Conservation (phyloP, 2,329 filamentous ascomycete species). For the Tolypocladium tundrense region DNA sequence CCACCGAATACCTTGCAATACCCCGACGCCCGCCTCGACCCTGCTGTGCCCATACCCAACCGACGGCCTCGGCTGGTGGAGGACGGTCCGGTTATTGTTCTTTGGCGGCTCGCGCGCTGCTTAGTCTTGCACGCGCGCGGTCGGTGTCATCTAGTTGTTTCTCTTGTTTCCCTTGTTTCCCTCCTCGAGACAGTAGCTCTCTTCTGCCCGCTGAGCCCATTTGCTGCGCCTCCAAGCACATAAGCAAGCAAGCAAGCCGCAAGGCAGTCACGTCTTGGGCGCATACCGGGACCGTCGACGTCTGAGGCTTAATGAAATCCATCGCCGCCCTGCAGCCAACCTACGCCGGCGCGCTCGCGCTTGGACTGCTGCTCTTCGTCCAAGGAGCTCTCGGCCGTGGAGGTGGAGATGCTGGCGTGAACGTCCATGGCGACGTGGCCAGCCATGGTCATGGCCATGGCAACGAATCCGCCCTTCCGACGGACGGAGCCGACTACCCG, state of each 20-base stretch:
- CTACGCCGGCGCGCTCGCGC: neutral
- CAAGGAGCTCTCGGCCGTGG: neutral
- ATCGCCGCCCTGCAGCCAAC: neutral
- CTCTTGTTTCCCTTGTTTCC: neutral
- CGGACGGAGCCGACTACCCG: conserved; percentile 21
- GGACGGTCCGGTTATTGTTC: neutral
- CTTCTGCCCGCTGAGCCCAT: neutral
- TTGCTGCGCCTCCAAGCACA: neutral
- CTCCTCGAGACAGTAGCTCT: neutral
- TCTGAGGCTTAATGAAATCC: neutral
- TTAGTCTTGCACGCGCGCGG: neutral
- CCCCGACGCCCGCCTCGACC: neutral
- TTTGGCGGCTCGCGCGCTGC: neutral
- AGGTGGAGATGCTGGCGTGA: neutral
- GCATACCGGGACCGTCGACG: neutral
- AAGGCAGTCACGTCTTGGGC: neutral
- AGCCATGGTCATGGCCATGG: conserved; percentile 8
- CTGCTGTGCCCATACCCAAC: neutral
- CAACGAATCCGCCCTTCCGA: conserved; percentile 5
- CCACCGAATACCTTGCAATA: neutral
- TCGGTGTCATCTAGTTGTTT: neutral
- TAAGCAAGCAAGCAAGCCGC: neutral
- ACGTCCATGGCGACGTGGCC: conserved; percentile 4
- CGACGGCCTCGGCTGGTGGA: neutral
- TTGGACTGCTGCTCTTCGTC: neutral